Percentiles rank a stretch among this genome's conserved stretches.
phyloP scores from a whole-genome alignment of 2,329 filamentous ascomycete species.

The Periconia sp. region DNA sequence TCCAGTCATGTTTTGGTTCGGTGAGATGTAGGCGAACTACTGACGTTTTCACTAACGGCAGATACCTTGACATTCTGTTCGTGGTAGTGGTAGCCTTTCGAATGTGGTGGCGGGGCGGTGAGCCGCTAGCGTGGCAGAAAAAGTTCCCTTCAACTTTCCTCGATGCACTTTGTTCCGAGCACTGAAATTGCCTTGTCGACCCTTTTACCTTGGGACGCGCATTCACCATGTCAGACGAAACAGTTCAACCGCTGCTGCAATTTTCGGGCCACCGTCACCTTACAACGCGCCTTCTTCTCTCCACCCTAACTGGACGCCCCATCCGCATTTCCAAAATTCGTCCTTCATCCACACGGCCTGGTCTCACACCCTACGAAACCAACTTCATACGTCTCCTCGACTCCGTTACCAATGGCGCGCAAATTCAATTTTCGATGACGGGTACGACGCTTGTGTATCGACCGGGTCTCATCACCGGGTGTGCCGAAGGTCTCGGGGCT shows the following conservation, averaged over 20 bases:
- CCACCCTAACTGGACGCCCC: conserved; percentile 86
- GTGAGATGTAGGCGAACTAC: no score
- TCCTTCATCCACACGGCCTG: conserved; percentile 81
- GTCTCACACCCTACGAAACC: conserved; percentile 88
- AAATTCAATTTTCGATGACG: conserved; percentile 94
- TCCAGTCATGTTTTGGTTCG: no score
- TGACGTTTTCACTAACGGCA: neutral
- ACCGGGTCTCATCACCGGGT: conserved; percentile 88
- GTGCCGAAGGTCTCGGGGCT: conserved; percentile 73
- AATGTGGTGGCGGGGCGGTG: neutral
- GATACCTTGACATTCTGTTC: neutral
- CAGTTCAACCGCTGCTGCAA: conserved; percentile 57
- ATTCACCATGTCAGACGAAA: conserved; percentile 25
- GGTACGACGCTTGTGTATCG: conserved; percentile 91
- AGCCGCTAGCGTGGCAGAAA: conserved; percentile 10
- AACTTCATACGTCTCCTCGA: conserved; percentile 95
- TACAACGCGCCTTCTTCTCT: conserved; percentile 79
- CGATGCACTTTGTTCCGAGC: neutral
- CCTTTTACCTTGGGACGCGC: neutral
- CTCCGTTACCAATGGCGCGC: conserved; percentile 89
- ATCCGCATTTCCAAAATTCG: conserved; percentile 95
- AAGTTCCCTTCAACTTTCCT: conserved; percentile 5
- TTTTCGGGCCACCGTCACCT: conserved; percentile 86
- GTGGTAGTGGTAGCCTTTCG: neutral
- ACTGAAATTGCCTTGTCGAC: neutral